Conservation (phyloP, 495 filamentous ascomycete species). For the Trichodelitschia bisporula region DNA sequence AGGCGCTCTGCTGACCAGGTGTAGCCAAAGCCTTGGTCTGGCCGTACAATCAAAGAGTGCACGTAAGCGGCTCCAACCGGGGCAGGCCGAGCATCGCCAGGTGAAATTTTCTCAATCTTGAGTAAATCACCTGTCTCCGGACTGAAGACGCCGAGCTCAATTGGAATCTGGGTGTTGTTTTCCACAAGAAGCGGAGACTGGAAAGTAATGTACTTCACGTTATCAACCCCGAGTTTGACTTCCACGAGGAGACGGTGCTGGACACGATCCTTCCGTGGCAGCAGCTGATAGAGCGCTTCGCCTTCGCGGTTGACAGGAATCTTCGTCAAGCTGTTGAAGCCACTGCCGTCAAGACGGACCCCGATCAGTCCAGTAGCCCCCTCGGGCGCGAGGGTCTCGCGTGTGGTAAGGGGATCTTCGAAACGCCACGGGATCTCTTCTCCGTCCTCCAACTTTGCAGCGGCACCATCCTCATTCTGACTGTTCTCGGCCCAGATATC, state of each 20-base stretch:
- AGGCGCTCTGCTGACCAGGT: constrained; percentile 73
- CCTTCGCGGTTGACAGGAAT: constrained; percentile 87
- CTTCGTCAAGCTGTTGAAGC: constrained; percentile 69
- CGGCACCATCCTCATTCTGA: constrained; percentile 28
- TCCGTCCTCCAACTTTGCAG: constrained; percentile 68
- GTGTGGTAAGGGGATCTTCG: constrained; percentile 80
- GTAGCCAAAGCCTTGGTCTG: constrained; percentile 93
- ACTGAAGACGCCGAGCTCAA: constrained; percentile 85
- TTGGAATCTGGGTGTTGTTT: constrained; percentile 89
- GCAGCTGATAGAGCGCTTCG: constrained; percentile 65
- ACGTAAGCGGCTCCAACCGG: constrained; percentile 81
- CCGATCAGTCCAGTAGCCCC: constrained; percentile 51
- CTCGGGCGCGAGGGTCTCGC: constrained; percentile 74
- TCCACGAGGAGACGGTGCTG: constrained; percentile 82
- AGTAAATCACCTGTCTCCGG: constrained; percentile 69
- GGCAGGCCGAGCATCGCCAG: constrained; percentile 72
- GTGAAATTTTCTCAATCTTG: constrained; percentile 93
- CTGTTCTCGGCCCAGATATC: constrained; percentile 50
- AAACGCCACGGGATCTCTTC: constrained; percentile 90
- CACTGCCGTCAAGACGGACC: constrained; percentile 71
- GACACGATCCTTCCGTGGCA: constrained; percentile 58
- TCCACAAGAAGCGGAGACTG: constrained; percentile 89
- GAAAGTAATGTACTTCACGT: constrained; percentile 94
- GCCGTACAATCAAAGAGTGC: constrained; percentile 73
- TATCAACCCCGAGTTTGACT: constrained; percentile 69